Base-by-base conservation (phyloP, 2,329 filamentous ascomycete species). In the Pseudogymnoascus sp. region DNA sequence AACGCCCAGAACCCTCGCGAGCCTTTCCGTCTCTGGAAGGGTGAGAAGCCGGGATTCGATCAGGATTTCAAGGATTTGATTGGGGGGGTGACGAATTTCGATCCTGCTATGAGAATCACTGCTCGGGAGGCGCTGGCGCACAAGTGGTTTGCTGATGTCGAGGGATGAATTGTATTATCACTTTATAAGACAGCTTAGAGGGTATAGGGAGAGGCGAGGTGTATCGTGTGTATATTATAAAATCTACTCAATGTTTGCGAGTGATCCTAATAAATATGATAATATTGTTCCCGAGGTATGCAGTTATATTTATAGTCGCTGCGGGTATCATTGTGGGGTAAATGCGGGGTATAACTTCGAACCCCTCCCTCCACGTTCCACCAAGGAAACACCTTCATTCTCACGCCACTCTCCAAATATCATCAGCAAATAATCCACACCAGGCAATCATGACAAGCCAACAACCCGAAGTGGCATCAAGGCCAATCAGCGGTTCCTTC, bases 21-120 rank as follows among this genome's bases (percentile, higher is more conserved):
- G 51, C 79, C 79, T 25, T 80, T 79, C 64, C 25, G 25, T 21
- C 25, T 34, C 19, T 60, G 51, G 51, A 60, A 60, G 51, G 65
- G 71, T 34, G 67, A 75, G 54, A 78, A 76, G 76, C 73, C 75
- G 67, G 71, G 71, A 25, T 71, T 77, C 62, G 78, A 81, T 60
- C 63, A 67, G 13, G 71, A 72, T 2, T 76, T 78, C 66, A 77
- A 76, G 65, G 76, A 78, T 48, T 68, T 79, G 19, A 71, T 78
- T 64, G 57, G 64, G 63, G 68, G 73, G 60, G 75, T 77, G 74
- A 77, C 72, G 39, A 72, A 71, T 64, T 73, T 78, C 65, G 75
- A 78, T 65, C 76, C 77, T 13, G 67, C 69, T 28, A 74, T 70
- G 71, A 68, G 76, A 43, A 72, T 77, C 63, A 76, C 77, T 54